A percentile compares a stretch with the other conserved stretches of the same genome.
phyloP scores from a whole-genome alignment of 2,329 filamentous ascomycete species.

The Paraphoma sp. region DNA sequence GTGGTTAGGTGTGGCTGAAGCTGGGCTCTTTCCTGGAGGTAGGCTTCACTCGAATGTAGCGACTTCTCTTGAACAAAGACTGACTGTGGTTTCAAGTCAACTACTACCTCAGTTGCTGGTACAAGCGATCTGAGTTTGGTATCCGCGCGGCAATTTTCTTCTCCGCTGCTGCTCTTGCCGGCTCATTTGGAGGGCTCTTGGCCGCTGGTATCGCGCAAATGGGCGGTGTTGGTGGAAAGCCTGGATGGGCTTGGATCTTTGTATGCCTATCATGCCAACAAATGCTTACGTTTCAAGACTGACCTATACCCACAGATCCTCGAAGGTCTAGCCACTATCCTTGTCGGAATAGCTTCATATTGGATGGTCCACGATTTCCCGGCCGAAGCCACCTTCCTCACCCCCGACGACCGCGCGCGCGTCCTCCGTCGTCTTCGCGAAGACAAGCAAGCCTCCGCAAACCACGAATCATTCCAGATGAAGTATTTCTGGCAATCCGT shows the following conservation, averaged over 20 bases:
- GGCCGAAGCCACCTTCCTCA: constrained; percentile 75
- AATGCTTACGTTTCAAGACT: background rate
- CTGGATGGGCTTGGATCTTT: constrained; percentile 55
- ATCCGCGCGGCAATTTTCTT: constrained; percentile 85
- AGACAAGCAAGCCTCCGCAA: constrained; percentile 77
- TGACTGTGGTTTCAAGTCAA: constrained; percentile 59
- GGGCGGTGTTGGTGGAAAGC: constrained; percentile 63
- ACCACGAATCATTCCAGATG: constrained; percentile 77
- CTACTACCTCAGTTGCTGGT: constrained; percentile 86
- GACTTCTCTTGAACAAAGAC: background rate
- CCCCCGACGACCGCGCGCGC: constrained; percentile 70
- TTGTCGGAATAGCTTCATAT: constrained; percentile 69
- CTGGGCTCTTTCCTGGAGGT: constrained; percentile 69
- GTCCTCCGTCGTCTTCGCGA: constrained; percentile 73
- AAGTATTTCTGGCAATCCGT: constrained; percentile 74
- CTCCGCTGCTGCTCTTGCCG: constrained; percentile 79
- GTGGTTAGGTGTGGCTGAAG: constrained; percentile 76
- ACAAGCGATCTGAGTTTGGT: constrained; percentile 78
- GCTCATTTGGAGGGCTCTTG: constrained; percentile 77
- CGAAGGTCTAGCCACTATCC: constrained; percentile 72
- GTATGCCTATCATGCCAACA: constrained; percentile 31
- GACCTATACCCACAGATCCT: constrained; percentile 51
- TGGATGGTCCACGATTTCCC: constrained; percentile 85
- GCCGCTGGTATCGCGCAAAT: constrained; percentile 75
- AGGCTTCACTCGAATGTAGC: constrained; percentile 87